A percentile compares a stretch with the other conserved stretches of the same genome.
Evolutionary conservation across 2,329 filamentous ascomycete species (phyloP).

Genomic region (Fusarium coicis): DNA sequence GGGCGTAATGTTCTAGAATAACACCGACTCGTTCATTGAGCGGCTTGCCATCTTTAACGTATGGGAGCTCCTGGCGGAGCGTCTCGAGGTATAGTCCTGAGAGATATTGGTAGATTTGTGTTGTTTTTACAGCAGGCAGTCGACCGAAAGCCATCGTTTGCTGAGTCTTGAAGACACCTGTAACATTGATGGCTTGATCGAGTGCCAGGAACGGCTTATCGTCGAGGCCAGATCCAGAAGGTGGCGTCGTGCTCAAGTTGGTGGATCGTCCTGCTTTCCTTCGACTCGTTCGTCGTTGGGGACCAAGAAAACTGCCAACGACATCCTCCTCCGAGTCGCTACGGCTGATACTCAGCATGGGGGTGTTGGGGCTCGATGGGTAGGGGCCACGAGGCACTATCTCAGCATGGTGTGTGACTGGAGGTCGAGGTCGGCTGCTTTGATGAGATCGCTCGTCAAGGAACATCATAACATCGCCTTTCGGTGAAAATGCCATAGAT

Average conservation of each 20-base stretch:
- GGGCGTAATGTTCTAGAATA: conserved; percentile 68
- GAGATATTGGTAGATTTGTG: conserved; percentile 65
- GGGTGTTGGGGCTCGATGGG: conserved; percentile 60
- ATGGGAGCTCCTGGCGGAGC: conserved; percentile 61
- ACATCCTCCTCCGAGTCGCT: conserved; percentile 75
- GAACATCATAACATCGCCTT: conserved; percentile 69
- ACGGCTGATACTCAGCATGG: conserved; percentile 65
- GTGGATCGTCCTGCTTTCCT: conserved; percentile 58
- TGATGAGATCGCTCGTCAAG: conserved; percentile 66
- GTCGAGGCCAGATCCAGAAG: conserved; percentile 51
- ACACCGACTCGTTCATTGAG: conserved; percentile 59
- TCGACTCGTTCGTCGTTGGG: conserved; percentile 53
- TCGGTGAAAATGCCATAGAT: conserved; percentile 68
- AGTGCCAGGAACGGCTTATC: conserved; percentile 61
- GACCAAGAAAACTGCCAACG: conserved; percentile 67
- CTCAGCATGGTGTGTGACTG: conserved; percentile 49
- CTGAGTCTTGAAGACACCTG: conserved; percentile 67
- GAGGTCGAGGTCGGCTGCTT: conserved; percentile 53
- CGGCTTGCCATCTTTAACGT: conserved; percentile 47
- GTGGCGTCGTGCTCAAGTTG: conserved; percentile 65
- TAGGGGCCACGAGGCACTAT: conserved; percentile 55
- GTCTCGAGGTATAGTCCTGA: conserved; percentile 66
- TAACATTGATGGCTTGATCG: conserved; percentile 68
- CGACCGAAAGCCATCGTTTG: conserved; percentile 72
- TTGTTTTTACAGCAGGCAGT: conserved; percentile 62